phyloP scores from a whole-genome alignment of 2,329 filamentous ascomycete species.

The Ustulina deusta region DNA sequence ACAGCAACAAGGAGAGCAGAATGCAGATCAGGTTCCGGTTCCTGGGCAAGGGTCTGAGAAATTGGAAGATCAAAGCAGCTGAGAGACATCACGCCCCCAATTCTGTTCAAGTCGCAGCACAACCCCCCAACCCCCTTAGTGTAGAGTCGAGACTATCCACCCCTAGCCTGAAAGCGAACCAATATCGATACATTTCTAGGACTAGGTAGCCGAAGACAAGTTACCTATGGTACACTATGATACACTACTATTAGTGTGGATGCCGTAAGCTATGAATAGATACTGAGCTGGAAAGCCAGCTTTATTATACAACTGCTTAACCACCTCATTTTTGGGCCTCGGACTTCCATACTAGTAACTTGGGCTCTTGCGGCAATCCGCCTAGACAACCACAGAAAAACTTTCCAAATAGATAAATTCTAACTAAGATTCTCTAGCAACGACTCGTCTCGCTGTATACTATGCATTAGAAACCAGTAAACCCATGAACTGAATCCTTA shows the following conservation, averaged over 20 bases:
- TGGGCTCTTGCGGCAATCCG: too few species aligned
- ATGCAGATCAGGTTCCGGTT: neutral
- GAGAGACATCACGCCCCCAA: neutral
- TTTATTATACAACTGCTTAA: neutral
- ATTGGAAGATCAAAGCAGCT: conserved; percentile 4
- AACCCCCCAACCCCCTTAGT: neutral
- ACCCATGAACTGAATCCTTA: too few species aligned
- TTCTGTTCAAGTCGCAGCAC: neutral
- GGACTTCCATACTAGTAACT: neutral
- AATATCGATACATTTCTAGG: neutral
- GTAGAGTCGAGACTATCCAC: too few species aligned
- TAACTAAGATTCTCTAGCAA: too few species aligned
- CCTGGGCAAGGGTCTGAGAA: neutral
- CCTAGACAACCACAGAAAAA: too few species aligned
- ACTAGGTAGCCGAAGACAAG: neutral
- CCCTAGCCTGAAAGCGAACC: too few species aligned
- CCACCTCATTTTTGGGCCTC: neutral
- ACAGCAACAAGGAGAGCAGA: conserved; percentile 13
- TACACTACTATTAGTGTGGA: neutral
- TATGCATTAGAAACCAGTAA: too few species aligned
- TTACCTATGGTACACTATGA: too few species aligned
- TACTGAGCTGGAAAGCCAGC: neutral
- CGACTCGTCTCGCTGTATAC: too few species aligned
- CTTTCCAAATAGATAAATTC: too few species aligned
- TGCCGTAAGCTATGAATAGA: conserved; percentile 23